Evolutionary conservation across 352 stramenopile genomes (phyloP), one percentile per base, ranked within the genome.

Genomic region (Elongisporangium anandrum): DNA sequence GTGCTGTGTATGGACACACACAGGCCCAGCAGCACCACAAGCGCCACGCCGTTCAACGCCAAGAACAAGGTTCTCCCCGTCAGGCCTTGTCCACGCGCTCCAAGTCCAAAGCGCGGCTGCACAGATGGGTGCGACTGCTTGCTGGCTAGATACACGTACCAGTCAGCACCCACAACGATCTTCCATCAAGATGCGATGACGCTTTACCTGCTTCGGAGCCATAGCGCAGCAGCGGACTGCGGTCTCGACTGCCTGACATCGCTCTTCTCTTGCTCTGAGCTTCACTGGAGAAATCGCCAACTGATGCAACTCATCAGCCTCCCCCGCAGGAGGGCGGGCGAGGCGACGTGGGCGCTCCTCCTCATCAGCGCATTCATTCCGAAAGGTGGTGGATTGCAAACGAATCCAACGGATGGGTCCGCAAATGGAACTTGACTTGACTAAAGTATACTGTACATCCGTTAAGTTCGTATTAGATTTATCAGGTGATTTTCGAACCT

Each of bases 1-100:
- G 77, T 87, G 70, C 71, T 80, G 74, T 88, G 76, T 76, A 90
- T 90, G 22, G 81, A 90, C 49, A 92, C 52, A 45, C 79, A 92
- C 24, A 81, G 45, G n/a, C 61, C 68, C 21, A 88, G 65, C 39
- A 92, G 65, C 47, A 73, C 77, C 13, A 90, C 65, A 16, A 87
- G 65, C 2, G 70, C 81, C 13, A 82, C 56, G 38, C 77, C 79
- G 58, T 91, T 91, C 17, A 91, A 45, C 9, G 68, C 72, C 13
- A 85, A 83, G 48, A 91, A 76, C 19, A 80, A 61, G 34, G 53
- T 82, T 72, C 57, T 69, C 17, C 34, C 34, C 10, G 34, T 45
- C 34, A 45, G 13, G 13, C 34, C 13, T 17, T 45, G 34, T 4
- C 10, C 34, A 4, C 34, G 34, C 34, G 34, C 34, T 45, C 34